Percentiles rank a stretch among this genome's conserved stretches.
Evolutionary conservation across 2,329 filamentous ascomycete genomes (phyloP).

Genomic region (Beauveria pseudobassiana): DNA sequence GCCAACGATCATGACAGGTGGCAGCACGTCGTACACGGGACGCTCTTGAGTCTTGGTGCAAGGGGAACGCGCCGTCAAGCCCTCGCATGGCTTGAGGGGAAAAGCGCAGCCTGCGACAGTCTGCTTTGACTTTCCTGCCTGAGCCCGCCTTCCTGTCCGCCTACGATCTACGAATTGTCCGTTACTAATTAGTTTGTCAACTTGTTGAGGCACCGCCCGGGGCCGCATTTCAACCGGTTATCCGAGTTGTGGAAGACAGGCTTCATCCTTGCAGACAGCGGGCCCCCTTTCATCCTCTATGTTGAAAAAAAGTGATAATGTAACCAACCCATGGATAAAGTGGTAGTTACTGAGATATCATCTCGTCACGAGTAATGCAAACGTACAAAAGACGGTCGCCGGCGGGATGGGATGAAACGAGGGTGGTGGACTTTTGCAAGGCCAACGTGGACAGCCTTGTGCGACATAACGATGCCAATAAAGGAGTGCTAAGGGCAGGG

Average conservation of each 20-base stretch:
- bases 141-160: neutral
- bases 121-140: neutral
- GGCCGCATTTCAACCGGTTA: no score
- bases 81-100: neutral
- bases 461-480: neutral
- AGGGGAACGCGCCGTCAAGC: neutral
- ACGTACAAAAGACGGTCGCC: neutral
- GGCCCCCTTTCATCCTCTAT: neutral
- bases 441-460: neutral
- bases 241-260: neutral
- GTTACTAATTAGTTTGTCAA: no score
- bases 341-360: neutral
- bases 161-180: no score
- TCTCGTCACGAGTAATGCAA: neutral
- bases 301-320: neutral
- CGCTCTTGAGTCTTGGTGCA: neutral
- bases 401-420: neutral
- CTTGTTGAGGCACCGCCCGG: neutral
- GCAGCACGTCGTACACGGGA: neutral
- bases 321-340: neutral
- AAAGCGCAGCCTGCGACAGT: conserved; percentile 2
- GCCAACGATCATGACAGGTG: neutral
- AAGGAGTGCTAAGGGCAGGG: neutral
- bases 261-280: neutral
- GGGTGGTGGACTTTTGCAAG: neutral